Evolutionary conservation across 129 eudicot species (phyloP).

Genomic region (Flaveria robusta): DNA sequence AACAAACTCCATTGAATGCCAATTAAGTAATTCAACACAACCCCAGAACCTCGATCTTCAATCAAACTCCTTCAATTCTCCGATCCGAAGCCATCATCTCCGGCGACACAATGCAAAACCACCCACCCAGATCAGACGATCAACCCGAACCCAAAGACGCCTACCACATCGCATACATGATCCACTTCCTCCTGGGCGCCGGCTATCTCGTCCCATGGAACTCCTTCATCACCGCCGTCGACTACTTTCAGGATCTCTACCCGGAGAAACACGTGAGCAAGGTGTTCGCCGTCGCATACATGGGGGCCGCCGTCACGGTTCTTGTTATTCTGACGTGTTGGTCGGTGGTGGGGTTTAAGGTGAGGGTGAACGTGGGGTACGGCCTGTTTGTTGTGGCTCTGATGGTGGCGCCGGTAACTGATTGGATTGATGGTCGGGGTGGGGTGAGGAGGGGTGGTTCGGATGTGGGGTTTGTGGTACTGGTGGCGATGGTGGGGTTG

Average conservation of each 20-base stretch:
- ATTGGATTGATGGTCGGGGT: conserved; percentile 27
- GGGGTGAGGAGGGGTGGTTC: conserved; percentile 9
- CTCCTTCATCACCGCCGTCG: conserved; percentile 49
- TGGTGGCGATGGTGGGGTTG: conserved; percentile 35
- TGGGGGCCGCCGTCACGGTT: conserved; percentile 26
- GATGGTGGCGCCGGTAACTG: conserved; percentile 47
- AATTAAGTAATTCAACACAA: not conserved
- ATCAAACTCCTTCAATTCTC: not conserved
- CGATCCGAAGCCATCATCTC: not conserved
- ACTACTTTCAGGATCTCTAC: conserved; percentile 46
- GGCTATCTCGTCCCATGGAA: conserved; percentile 49
- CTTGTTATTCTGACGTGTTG: conserved; percentile 34
- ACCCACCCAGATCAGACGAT: not conserved
- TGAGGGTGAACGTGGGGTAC: conserved; percentile 39
- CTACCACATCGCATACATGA: conserved; percentile 33
- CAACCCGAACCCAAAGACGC: conserved; percentile 28
- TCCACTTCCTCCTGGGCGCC: conserved; percentile 47
- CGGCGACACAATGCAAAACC: conserved; percentile 26
- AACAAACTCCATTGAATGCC: conserved; percentile 23
- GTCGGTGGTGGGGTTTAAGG: conserved; percentile 28
- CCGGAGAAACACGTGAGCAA: conserved; percentile 40
- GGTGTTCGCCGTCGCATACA: conserved; percentile 42
- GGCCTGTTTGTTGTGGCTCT: conserved; percentile 36
- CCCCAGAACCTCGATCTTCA: not conserved
- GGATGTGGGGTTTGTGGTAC: conserved; percentile 30